Evolutionary conservation across 2,329 filamentous ascomycete species (phyloP).

Genomic region (Alternaria viburni): DNA sequence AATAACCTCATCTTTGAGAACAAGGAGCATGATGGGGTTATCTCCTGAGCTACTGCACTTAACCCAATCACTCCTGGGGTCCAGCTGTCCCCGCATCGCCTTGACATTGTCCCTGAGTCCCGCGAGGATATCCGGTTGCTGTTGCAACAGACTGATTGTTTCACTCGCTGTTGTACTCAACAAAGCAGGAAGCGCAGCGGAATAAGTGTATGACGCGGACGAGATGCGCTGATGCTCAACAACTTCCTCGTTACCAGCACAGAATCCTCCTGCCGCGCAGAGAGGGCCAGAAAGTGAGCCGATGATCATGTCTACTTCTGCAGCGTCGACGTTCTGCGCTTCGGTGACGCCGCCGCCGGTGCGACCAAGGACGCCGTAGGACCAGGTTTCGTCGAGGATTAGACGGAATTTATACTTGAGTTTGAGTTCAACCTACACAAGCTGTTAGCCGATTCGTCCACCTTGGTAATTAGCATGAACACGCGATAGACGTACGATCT

Average conservation of each 20-base stretch:
- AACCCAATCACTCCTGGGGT: slow-evolving; percentile 94
- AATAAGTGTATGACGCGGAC: slow-evolving; percentile 92
- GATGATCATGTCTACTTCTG: slow-evolving; percentile 95
- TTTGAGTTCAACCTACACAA: slow-evolving; percentile 79
- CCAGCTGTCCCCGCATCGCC: slow-evolving; percentile 83
- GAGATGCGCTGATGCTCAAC: slow-evolving; percentile 96
- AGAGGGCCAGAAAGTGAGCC: slow-evolving; percentile 89
- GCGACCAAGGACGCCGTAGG: slow-evolving; percentile 90
- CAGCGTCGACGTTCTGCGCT: slow-evolving; percentile 92
- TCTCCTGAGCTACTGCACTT: slow-evolving; percentile 78
- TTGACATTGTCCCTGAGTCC: slow-evolving; percentile 86
- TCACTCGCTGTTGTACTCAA: slow-evolving; percentile 95
- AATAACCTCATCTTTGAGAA: slow-evolving; percentile 83
- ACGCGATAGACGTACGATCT: slow-evolving; percentile 66
- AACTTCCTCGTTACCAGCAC: slow-evolving; percentile 87
- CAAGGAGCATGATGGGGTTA: slow-evolving; percentile 85
- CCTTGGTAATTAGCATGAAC: background rate
- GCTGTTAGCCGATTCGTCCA: slow-evolving; percentile 7
- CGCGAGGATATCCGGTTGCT: slow-evolving; percentile 79
- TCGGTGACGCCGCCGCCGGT: slow-evolving; percentile 93
- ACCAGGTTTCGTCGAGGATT: slow-evolving; percentile 97
- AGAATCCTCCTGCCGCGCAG: slow-evolving; percentile 94
- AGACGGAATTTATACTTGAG: slow-evolving; percentile 97
- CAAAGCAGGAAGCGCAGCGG: slow-evolving; percentile 90
- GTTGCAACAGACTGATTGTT: slow-evolving; percentile 83